Base-by-base conservation (phyloP, 768 basidiomycete species). In the Tulasnella calospora region DNA sequence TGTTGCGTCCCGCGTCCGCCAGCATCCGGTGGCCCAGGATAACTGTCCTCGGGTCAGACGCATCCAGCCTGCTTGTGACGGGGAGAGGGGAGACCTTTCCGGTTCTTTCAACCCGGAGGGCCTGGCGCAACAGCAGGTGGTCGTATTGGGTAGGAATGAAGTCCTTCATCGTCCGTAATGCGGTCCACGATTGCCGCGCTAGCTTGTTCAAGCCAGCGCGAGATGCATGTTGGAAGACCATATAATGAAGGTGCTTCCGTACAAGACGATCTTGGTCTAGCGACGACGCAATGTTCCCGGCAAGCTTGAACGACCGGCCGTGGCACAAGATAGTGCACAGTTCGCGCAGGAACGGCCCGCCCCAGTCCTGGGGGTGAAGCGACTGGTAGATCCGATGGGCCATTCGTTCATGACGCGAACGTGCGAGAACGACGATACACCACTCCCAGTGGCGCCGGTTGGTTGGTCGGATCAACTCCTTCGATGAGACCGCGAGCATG, bases 11-110 rank as follows among this genome's bases (percentile, higher is more conserved):
- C n/a, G 47, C 27, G 19, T 33, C 40, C 4, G 41, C 30, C 23
- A 76, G 27, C 75, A 76, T 38, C 36, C 61, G 21, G 23, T 61
- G 35, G 38, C 75, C 75, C 36, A 76, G 75, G 23, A 55, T 46
- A 3, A 76, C 51, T 13, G 75, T 57, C n/a, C 75, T 67, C 1
- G 36, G 61, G 38, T 76, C 75, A 19, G 47, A 36, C 17, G n/a
- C 13, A 33, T 57, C 38, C 51, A 76, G 35, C 17, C 57, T 67
- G 30, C 75, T 51, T 33, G 75, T 76, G 23, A 76, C 41, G 0
- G 75, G 75, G 30, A 76, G 61, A 33, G 75, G 75, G 30, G 75
- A 76, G 51, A 61, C 40, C 9, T 55, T 76, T 8, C 75, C 75
- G 3, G 35, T 33, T 19, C 75, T 33, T 27, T 69, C 33, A 19